These are phyloP conservation scores for Perkinsus marinus DNA, from an alignment of 169 alveolate species.

Conservation along the genomic window DNA sequence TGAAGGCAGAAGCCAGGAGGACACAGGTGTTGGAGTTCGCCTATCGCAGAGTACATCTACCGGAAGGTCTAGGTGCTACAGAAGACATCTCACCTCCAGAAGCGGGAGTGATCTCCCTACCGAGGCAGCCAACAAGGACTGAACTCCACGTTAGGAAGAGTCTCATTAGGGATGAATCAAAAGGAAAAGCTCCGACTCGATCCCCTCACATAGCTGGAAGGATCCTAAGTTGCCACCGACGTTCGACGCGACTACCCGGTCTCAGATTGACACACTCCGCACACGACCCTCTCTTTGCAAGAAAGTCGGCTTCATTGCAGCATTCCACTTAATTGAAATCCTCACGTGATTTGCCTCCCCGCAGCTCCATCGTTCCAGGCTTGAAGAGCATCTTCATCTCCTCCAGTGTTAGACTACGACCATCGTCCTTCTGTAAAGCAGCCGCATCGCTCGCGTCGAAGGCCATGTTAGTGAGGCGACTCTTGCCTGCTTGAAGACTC, in stretches of 20 bases:
- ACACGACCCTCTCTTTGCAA: not conserved
- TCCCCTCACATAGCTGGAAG: too few relatives aligned
- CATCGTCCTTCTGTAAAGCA: not conserved
- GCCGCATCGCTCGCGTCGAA: not conserved
- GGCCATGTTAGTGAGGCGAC: not conserved
- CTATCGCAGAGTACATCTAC: not conserved
- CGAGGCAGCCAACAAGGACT: too few relatives aligned
- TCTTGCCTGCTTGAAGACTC: slow-evolving; percentile 5
- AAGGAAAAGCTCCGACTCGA: too few relatives aligned
- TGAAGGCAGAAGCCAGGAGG: not conserved
- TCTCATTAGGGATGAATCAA: too few relatives aligned
- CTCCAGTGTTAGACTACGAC: not conserved
- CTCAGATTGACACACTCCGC: too few relatives aligned
- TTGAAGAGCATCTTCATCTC: not conserved
- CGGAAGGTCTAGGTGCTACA: not conserved
- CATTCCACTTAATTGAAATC: not conserved
- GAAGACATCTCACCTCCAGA: too few relatives aligned
- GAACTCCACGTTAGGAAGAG: too few relatives aligned
- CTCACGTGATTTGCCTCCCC: not conserved
- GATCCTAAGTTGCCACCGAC: too few relatives aligned
- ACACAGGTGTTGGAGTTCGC: not conserved
- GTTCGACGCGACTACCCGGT: too few relatives aligned
- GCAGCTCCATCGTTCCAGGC: not conserved
- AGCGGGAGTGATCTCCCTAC: too few relatives aligned
- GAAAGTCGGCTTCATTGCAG: not conserved